phyloP scores from a whole-genome alignment of 2,329 filamentous ascomycete genomes.

The Fusarium liriodendri region DNA sequence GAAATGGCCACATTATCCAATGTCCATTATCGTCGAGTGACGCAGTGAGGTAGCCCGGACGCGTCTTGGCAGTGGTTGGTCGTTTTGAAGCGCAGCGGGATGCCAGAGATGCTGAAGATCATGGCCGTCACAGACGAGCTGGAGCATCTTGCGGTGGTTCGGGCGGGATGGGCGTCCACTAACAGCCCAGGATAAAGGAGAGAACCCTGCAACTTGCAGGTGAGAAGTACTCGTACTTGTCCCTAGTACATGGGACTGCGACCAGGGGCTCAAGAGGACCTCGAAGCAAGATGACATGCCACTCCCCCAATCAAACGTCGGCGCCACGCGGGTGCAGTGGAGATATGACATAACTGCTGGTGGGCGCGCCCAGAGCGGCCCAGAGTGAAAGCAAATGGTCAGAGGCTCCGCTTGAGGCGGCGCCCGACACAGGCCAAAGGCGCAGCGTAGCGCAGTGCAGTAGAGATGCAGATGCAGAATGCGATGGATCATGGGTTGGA shows the following conservation, averaged over 20 bases:
- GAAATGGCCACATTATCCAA: constrained; percentile 7
- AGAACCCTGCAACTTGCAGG: constrained; percentile 25
- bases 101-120: constrained; percentile 36
- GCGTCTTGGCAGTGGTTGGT: constrained; percentile 35
- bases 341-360: constrained; percentile 45
- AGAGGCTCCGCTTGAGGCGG: constrained; percentile 35
- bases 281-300: constrained; percentile 48
- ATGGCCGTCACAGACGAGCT: constrained; percentile 32
- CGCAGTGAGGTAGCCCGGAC: constrained; percentile 13
- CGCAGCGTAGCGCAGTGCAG: constrained; percentile 26
- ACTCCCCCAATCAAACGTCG: constrained; percentile 39
- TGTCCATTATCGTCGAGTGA: constrained; percentile 21
- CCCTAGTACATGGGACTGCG: constrained; percentile 26
- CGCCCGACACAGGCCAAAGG: constrained; percentile 30
- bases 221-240: constrained; percentile 35
- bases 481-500: constrained; percentile 32
- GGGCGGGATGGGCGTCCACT: constrained; percentile 39
- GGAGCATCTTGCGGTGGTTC: constrained; percentile 37
- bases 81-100: constrained; percentile 7
- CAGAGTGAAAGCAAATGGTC: constrained; percentile 23
- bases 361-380: constrained; percentile 16
- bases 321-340: constrained; percentile 33
- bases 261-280: constrained; percentile 39
- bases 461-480: constrained; percentile 31
- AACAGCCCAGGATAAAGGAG: constrained; percentile 22